Base-by-base conservation (phyloP, 352 stramenopile genomes). In the Thraustochytrium sp. region DNA sequence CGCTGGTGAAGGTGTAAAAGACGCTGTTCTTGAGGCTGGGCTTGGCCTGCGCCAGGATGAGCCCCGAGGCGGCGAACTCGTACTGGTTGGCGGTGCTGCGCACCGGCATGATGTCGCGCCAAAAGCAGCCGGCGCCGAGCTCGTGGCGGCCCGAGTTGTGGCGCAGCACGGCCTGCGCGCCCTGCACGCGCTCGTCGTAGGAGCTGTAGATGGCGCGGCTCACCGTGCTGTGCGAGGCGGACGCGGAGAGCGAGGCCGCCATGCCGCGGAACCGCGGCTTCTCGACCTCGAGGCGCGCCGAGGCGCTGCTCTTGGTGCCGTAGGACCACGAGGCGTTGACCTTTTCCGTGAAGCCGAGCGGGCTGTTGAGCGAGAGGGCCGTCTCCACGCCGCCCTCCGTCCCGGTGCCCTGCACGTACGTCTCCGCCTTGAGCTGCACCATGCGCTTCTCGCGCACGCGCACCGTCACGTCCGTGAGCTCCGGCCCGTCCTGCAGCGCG, bases 1-100 rank as follows among this genome's bases (percentile, higher is more conserved):
- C 93, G 63, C 95, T 90, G 59, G 92, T 95, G 85, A 95, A 97
- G n/a, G 93, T 90, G 82, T 97, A 96, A 85, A 95, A 94, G 59
- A 97, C 62, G 87, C 92, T 96, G 48, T 92, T 95, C 88, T 96
- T 97, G 26, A 93, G 92, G 29, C 92, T 96, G 38, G 93, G 93
- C 76, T 93, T 90, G 2, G 92, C 91, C 82, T 96, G 92, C n/a
- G 91, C 88, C 63, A 97, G 86, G 82, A 97, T 94, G 87, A 90
- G 65, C 16, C 88, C 85, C 29, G 92, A 96, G 51, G 93, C 92
- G 49, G 91, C 90, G 86, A 95, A 96, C 40, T 92, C 92, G 37
- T 91, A 96, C 13, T 91, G 90, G 75, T 95, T 93, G 84, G 93
- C 93, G 29, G 88, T 85, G 65, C 94, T 91, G 56, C 92, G 90